Base-by-base conservation (phyloP, 352 stramenopile species). In the Blastocystis sp. region DNA sequence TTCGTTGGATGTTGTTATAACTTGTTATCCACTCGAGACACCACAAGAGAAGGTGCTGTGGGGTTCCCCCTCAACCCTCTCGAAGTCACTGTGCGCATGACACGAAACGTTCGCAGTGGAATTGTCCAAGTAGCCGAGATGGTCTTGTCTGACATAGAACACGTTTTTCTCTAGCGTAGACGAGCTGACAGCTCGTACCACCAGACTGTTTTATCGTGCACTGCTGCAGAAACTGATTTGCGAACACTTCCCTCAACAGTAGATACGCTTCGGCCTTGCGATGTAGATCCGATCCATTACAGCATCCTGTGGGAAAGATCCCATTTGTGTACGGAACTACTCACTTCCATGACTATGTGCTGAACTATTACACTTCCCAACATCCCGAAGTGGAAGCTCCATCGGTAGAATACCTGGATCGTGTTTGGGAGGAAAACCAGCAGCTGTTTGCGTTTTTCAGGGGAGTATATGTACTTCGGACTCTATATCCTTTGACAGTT, bases 1-100 rank as follows among this genome's bases (percentile, higher is more conserved):
- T 84, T 84, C 39, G 73, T 84, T 5, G 73, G 73, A 34, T 84
- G 73, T 34, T 84, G 73, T 29, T 84, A 84, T 43, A 84, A 84
- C 34, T 45, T 84, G 23, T 55, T 84, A 9, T 54, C 73, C 0
- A 84, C 73, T n/a, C 13, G 23, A 4, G 73, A 84, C 23, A 37
- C 59, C 8, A 47, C n/a, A 11, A 34, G 6, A 20, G 47, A 20
- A 0, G 53, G 0, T n/a, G 20, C 34, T 0, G 37, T 34, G 26
- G 73, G 73, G 13, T 84, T 68, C 47, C 73, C 73, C 8, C 34
- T 84, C 53, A 84, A 66, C 47, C 47, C 50, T 9, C n/a, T 64
- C 18, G 50, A 66, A 23, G 23, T 61, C 4, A 43, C 50, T 13
- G 54, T 84, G 34, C 15, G 29, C 9, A 39, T 84, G 43, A 23